Conservation (phyloP, 805 yeast genomes). For the Yarrowia bubula region DNA sequence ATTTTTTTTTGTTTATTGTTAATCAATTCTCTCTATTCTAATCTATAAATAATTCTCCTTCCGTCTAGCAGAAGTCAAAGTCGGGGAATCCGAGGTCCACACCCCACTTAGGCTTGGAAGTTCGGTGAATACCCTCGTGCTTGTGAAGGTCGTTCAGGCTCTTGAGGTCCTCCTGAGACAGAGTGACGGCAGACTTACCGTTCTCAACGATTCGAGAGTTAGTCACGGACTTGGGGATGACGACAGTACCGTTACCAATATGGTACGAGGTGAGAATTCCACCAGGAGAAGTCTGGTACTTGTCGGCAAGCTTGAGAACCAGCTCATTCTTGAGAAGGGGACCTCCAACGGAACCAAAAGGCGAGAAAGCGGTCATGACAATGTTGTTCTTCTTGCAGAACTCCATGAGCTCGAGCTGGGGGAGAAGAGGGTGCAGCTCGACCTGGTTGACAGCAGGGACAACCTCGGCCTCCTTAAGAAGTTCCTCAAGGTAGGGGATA, state of each 20-base stretch:
- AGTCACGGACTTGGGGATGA: conserved; percentile 70
- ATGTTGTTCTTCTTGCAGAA: conserved; percentile 55
- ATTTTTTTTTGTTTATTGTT: too few species aligned
- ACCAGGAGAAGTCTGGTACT: conserved; percentile 52
- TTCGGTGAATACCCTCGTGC: conserved; percentile 35
- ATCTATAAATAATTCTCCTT: not conserved
- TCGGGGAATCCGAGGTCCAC: conserved; percentile 36
- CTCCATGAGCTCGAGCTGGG: conserved; percentile 58
- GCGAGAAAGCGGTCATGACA: conserved; percentile 71
- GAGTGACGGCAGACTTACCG: conserved; percentile 42
- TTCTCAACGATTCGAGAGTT: conserved; percentile 55
- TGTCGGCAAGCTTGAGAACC: conserved; percentile 53
- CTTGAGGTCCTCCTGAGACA: conserved; percentile 47
- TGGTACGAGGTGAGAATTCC: conserved; percentile 67
- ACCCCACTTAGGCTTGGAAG: conserved; percentile 37
- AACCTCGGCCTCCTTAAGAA: conserved; percentile 49
- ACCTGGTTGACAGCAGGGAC: conserved; percentile 74
- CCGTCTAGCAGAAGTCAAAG: conserved; percentile 21
- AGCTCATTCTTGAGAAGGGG: conserved; percentile 55
- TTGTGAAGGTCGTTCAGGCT: conserved; percentile 38
- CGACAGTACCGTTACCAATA: conserved; percentile 57
- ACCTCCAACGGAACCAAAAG: conserved; percentile 65
- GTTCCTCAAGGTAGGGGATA: conserved; percentile 48
- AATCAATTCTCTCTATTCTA: not conserved
- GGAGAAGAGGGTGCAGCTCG: conserved; percentile 72